Conservation (phyloP, 441 rosid species). For the Codiaeum variegatum region DNA sequence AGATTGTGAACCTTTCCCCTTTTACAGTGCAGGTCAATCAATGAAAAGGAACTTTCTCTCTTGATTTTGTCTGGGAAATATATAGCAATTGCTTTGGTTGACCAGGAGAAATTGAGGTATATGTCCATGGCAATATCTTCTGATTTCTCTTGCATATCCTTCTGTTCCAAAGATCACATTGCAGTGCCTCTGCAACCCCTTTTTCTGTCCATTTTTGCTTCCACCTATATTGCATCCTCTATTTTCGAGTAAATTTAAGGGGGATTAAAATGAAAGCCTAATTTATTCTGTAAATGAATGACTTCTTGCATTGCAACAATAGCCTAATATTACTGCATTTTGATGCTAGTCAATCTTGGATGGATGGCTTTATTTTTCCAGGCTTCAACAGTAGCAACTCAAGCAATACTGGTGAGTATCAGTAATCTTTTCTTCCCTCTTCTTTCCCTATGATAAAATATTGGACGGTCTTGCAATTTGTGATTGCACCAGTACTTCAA, state of each 20-base stretch:
- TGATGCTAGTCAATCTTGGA: conserved; percentile 51
- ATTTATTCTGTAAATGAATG: conserved; percentile 2
- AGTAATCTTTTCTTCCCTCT: background rate
- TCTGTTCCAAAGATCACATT: background rate
- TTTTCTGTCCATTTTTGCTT: background rate
- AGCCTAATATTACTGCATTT: conserved; percentile 7
- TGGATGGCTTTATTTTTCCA: conserved; percentile 52
- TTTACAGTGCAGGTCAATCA: conserved; percentile 88
- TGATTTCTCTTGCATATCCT: conserved; percentile 3
- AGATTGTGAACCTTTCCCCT: conserved; percentile 30
- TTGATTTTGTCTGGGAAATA: conserved; percentile 73
- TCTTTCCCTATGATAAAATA: conserved; percentile 1
- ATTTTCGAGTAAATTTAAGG: background rate
- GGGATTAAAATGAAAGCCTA: background rate
- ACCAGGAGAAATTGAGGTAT: conserved; percentile 81
- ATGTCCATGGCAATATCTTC: conserved; percentile 10
- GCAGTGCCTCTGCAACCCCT: background rate
- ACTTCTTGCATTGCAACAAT: background rate
- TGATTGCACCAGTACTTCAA: background rate
- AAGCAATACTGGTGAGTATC: conserved; percentile 67
- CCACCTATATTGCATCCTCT: background rate
- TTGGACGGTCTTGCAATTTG: background rate
- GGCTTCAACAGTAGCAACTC: conserved; percentile 38
- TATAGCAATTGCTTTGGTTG: conserved; percentile 84
- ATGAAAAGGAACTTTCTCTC: conserved; percentile 55